phyloP scores from a whole-genome alignment of 768 basidiomycete genomes.

The Macrolepiota fuliginosa region DNA sequence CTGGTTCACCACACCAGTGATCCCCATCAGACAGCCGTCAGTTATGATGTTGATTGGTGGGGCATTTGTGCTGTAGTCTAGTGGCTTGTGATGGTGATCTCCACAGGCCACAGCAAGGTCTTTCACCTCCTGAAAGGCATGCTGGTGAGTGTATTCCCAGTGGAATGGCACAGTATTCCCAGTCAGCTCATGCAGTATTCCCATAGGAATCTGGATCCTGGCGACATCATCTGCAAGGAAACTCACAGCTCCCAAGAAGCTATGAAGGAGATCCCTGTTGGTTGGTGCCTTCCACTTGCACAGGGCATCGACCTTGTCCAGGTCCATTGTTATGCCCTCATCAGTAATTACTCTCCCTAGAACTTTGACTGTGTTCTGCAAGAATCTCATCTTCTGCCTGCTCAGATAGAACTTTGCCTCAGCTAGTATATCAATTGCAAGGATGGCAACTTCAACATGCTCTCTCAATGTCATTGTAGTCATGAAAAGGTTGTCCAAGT shows the following conservation, averaged over 20 bases:
- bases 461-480: constrained; percentile 32
- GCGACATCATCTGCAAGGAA: constrained; percentile 32
- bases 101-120: constrained; percentile 14
- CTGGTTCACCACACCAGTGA: constrained; percentile 26
- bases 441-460: constrained; percentile 26
- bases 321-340: constrained; percentile 41
- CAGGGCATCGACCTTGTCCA: constrained; percentile 37
- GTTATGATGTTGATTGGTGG: constrained; percentile 27
- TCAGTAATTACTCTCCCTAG: constrained; percentile 26
- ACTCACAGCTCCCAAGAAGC: constrained; percentile 28
- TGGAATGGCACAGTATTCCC: no score
- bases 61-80: constrained; percentile 19
- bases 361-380: constrained; percentile 14
- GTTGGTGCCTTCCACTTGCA: constrained; percentile 33
- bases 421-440: constrained; percentile 16
- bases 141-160: no score
- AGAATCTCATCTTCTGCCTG: constrained; percentile 22
- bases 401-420: constrained; percentile 26
- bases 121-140: constrained; percentile 36
- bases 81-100: constrained; percentile 21
- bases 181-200: constrained; percentile 25
- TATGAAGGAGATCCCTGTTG: constrained; percentile 28
- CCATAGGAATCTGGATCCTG: constrained; percentile 36
- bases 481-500: constrained; percentile 29
- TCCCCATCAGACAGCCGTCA: constrained; percentile 28